Evolutionary conservation across 2,329 filamentous ascomycete species (phyloP), one percentile per base, ranked within the genome.

Genomic region (Ascochyta pisi): DNA sequence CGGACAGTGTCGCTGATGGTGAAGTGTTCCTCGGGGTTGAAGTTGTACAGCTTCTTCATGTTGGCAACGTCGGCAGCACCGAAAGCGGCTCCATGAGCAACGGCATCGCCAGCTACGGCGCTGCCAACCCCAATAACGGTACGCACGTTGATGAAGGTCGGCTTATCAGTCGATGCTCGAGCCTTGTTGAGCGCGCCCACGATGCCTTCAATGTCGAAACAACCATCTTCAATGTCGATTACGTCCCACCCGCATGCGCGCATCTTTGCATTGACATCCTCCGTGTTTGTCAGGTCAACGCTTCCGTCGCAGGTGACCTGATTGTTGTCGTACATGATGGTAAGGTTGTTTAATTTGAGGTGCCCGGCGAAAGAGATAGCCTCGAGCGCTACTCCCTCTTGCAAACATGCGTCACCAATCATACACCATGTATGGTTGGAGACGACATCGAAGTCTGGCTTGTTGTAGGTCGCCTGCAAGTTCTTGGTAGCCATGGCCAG

Each of bases 241-340:
- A 86, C 83, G 23, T 84, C 66, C 82, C 83, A 86, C 3, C 82
- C 82, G 33, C 77, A 82, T 6, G 83, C 83, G 3, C 77, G 71
- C 83, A 86, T 85, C 70, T 86, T 86, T 15, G 76, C 69, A 53
- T 86, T 84, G 63, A 85, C 75, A 42, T 86, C 83, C 61, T 86
- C 84, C 0, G 78, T 83, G 57, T 83, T 84, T 2, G 78, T 78
- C 38, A 81, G 73, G 66, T 85, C 82, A 3, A 85, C 78, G 2
- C 78, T 79, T 1, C 84, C 84, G 54, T 86, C 84, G 62, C 84
- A 86, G 5, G 83, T 86, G 43, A 86, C 76, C 62, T 84, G 81
- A 67, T 86, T 86, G 70, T 87, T 86, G 61, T 86, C 84, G 60
- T 86, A 86, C 42, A 86, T 81, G 24, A 86, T 70, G 3, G 79